These are phyloP conservation scores for Boletus subparvulus DNA, from an alignment of 768 basidiomycete genomes.

Conservation along the genomic window DNA sequence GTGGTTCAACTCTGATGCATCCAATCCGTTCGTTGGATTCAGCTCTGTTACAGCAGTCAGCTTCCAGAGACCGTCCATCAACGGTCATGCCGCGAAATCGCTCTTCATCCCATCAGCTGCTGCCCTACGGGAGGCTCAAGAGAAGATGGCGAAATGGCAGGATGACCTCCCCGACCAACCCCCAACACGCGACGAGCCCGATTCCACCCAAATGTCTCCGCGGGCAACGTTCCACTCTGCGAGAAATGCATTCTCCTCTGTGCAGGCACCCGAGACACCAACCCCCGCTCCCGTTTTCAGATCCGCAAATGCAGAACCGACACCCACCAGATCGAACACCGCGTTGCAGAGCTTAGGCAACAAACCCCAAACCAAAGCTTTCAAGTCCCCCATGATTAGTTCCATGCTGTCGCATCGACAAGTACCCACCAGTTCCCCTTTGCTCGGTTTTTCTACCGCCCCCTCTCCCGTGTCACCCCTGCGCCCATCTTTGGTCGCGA, in stretches of 20 bases:
- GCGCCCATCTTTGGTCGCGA: slow-evolving; percentile 33
- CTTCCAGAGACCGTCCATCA: slow-evolving; percentile 20
- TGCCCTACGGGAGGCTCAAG: slow-evolving; percentile 55
- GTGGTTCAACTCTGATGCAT: slow-evolving; percentile 48
- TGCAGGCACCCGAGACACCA: slow-evolving; percentile 38
- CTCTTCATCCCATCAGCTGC: slow-evolving; percentile 52
- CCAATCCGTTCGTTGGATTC: slow-evolving; percentile 36
- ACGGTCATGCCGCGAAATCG: slow-evolving; percentile 19
- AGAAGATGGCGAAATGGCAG: slow-evolving; percentile 50
- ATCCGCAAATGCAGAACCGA: slow-evolving; percentile 22
- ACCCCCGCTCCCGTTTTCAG: slow-evolving; percentile 32
- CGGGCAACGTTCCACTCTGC: slow-evolving; percentile 40
- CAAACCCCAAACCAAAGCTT: slow-evolving; percentile 35
- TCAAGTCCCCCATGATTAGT: slow-evolving; percentile 48
- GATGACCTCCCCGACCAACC: slow-evolving; percentile 28
- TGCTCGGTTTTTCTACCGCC: slow-evolving; percentile 2
- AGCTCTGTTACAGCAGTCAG: slow-evolving; percentile 33
- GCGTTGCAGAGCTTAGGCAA: slow-evolving; percentile 5
- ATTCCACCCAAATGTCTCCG: slow-evolving; percentile 9
- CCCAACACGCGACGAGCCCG: slow-evolving; percentile 21
- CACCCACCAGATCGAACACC: slow-evolving; percentile 14
- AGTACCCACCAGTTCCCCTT: slow-evolving; percentile 22
- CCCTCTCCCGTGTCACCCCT: slow-evolving; percentile 32
- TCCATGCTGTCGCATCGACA: slow-evolving; percentile 9
- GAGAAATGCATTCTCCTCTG: slow-evolving; percentile 35